Evolutionary conservation across 371 early-diverging fungal species (phyloP), one percentile per base, ranked within the genome.

Genomic region (Syncephalastrum contaminatum): DNA sequence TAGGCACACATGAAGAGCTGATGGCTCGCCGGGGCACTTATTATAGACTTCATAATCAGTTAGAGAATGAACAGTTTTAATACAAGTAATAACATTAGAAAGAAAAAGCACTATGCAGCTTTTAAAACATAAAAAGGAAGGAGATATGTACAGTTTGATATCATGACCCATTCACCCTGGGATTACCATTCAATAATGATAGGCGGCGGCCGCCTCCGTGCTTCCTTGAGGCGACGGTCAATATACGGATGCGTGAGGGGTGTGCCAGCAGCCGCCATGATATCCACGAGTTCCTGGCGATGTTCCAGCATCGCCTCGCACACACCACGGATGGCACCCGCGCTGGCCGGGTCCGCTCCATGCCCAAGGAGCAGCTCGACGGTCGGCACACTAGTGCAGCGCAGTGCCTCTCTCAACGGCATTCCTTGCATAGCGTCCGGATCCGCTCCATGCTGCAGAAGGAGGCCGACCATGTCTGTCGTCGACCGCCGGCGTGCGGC

Each of bases 1-100:
- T 45, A 77, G 78, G 78, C 2, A 77, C 83, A 2, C 87, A 87
- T 50, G 69, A 77, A 22, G 69, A 83, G 52, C 63, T 87, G 51
- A 64, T 87, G 73, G 55, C 57, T 1, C 69, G 67, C 16, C 69
- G 67, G 41, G 81, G 81, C 5, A 67, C 72, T 8, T 87, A 87
- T 58, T 81, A 53, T 59, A 70, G 56, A 54, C 67, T 78, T 40
- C 68, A 78, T 48, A 73, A 72, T 43, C 72, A 75, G 51, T 56
- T 75, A 48, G 67, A 65, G n/a, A 56, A 63, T 50, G 63, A 40
- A 19, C 55, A 63, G 45, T 30, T 30, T 30, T 30, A 30, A 30
- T 30, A 10, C 36, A 30, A 30, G 10, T 30, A 8, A 12, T 30
- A 8, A 12, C 10, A 30, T 7, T 25, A 25, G 25, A 25, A 25